Evolutionary conservation across 306 rosid genomes (phyloP).

Genomic region (Chamaecrista fasciculata): DNA sequence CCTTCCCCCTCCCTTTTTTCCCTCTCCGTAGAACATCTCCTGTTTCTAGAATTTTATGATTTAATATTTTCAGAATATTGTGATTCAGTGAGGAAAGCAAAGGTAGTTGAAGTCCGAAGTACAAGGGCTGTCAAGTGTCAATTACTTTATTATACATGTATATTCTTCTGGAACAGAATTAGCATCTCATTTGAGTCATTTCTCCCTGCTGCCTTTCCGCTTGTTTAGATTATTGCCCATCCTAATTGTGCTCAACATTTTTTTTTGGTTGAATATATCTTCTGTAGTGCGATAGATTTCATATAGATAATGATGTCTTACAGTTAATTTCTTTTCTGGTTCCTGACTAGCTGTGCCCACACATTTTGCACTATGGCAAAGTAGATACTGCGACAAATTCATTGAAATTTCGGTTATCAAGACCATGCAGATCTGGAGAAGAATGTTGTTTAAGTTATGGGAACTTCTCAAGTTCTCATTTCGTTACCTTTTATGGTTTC

Average conservation of each 20-base stretch:
- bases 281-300: background rate
- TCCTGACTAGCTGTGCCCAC: slow-evolving; percentile 66
- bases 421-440: slow-evolving; percentile 79
- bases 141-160: background rate
- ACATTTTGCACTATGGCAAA: slow-evolving; percentile 71
- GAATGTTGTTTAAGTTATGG: slow-evolving; percentile 87
- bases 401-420: slow-evolving; percentile 78
- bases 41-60: slow-evolving; percentile 6
- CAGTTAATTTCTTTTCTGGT: slow-evolving; percentile 29
- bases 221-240: slow-evolving; percentile 14
- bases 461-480: slow-evolving; percentile 69
- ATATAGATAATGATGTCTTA: slow-evolving; percentile 6
- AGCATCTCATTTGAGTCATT: slow-evolving; percentile 1
- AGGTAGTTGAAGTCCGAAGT: slow-evolving; percentile 20
- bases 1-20: background rate
- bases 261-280: slow-evolving; percentile 16
- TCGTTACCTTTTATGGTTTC: slow-evolving; percentile 77
- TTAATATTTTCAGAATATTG: slow-evolving; percentile 9
- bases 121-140: slow-evolving; percentile 3
- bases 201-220: slow-evolving; percentile 9
- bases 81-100: slow-evolving; percentile 22
- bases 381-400: slow-evolving; percentile 63
- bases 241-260: slow-evolving; percentile 7
- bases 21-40: background rate
- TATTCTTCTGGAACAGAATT: slow-evolving; percentile 16